Percentiles rank a stretch among this genome's conserved stretches.
These are phyloP conservation scores for Knufia fluminis DNA, from an alignment of 2,329 filamentous ascomycete species.

Conservation along the genomic window DNA sequence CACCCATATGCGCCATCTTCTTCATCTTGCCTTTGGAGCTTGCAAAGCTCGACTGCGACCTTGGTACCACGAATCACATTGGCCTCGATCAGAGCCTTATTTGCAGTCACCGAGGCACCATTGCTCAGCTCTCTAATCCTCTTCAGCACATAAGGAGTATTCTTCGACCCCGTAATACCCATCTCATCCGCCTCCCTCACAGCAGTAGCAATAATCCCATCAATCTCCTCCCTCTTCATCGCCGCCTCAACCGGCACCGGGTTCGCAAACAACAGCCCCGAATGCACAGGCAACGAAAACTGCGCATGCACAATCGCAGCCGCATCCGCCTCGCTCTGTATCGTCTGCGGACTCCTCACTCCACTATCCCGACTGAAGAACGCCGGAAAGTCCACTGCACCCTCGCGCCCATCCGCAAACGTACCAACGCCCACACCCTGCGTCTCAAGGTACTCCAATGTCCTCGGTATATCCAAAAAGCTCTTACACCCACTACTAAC, in stretches of 20 bases:
- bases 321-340: conserved; percentile 69
- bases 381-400: conserved; percentile 70
- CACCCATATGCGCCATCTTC: conserved; percentile 7
- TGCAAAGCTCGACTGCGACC: conserved; percentile 53
- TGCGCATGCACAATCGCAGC: conserved; percentile 83
- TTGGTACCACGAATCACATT: conserved; percentile 58
- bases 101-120: conserved; percentile 62
- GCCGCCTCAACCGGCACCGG: conserved; percentile 65
- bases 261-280: conserved; percentile 80
- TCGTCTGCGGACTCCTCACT: conserved; percentile 63
- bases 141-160: conserved; percentile 73
- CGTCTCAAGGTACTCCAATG: conserved; percentile 69
- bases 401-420: conserved; percentile 68
- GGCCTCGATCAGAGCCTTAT: conserved; percentile 58
- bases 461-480: conserved; percentile 84
- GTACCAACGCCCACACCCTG: conserved; percentile 72
- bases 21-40: conserved; percentile 38
- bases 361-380: conserved; percentile 91
- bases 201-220: conserved; percentile 58
- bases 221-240: conserved; percentile 63
- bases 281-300: conserved; percentile 59
- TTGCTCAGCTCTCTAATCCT: conserved; percentile 72
- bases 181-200: conserved; percentile 55
- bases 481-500: conserved; percentile 89
- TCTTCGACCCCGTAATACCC: conserved; percentile 62